Base-by-base conservation (phyloP, 148 eudicot genomes). In the Pouteria glomerata region DNA sequence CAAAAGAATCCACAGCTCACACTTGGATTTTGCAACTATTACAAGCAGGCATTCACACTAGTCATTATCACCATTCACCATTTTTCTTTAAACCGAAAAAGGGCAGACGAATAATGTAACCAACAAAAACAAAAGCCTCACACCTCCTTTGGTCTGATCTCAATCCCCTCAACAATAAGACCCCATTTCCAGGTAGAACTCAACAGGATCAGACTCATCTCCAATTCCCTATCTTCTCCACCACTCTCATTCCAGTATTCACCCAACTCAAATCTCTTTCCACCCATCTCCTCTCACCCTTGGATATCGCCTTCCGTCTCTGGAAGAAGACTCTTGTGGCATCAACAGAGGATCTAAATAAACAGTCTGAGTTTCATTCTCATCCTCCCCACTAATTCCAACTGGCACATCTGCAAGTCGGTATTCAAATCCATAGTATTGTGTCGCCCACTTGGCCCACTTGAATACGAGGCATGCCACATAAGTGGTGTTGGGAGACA, bases 261-360 rank as follows among this genome's bases (percentile, higher is more conserved):
- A 0, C 95, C 97, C 30, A 89, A 62, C 58, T 92, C 80, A 8
- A n/a, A 84, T 31, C 69, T 89, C 97, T 44, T 76, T 45, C 97
- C 97, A 89, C 31, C 85, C 90, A 29, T 87, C 90, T 4, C 10
- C n/a, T 68, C 94, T 84, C 60, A 8, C 24, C 64, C 56, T 72
- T 0, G 91, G 88, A 15, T 59, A 56, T 50, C 67, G 24, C 24
- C 16, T 71, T 8, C 50, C 48, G 8, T 65, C 74, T 19, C n/a
- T 41, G 34, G 63, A 47, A 1, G 30, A 27, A 4, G n/a, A 14
- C 26, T 0, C 6, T 24, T 14, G 11, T 14, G 11, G 0, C 63
- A 48, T 37, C 72, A 10, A 51, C 19, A 69, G 76, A 21, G 68
- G 69, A 31, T 77, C 66, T 55, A 79, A 26, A 13, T 63, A 24